Percentiles rank a stretch among this genome's conserved stretches.
Evolutionary conservation across 73 alveolate genomes (phyloP).

Genomic region (Tetrahymena thermophila): DNA sequence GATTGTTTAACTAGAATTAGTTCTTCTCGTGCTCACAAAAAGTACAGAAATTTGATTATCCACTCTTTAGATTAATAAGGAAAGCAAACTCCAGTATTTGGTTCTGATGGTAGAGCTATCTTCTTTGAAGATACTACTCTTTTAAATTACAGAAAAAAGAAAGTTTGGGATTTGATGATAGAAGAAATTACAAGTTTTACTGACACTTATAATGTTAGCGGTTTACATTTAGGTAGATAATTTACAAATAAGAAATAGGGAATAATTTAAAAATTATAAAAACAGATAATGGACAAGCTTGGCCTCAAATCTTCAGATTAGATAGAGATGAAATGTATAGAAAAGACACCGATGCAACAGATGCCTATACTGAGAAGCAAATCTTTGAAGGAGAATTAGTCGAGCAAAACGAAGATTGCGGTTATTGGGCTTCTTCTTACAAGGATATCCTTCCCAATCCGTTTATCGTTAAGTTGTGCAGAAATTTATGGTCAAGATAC

Average conservation of each 20-base stretch:
- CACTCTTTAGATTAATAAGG: conserved; percentile 83
- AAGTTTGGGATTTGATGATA: conserved; percentile 86
- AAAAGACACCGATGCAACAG: conserved; percentile 91
- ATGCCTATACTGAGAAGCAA: conserved; percentile 83
- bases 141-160: conserved; percentile 65
- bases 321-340: conserved; percentile 93
- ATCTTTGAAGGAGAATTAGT: conserved; percentile 89
- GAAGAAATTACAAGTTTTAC: conserved; percentile 72
- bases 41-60: conserved; percentile 78
- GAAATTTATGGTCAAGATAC: conserved; percentile 74
- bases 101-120: conserved; percentile 88
- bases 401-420: conserved; percentile 73
- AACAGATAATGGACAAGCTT: conserved; percentile 88
- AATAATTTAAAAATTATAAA: background rate
- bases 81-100: conserved; percentile 76
- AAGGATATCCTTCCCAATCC: conserved; percentile 95
- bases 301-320: conserved; percentile 93
- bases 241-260: background rate
- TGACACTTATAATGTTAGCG: conserved; percentile 70
- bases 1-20: conserved; percentile 91
- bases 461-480: conserved; percentile 82
- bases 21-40: conserved; percentile 77
- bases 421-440: conserved; percentile 79
- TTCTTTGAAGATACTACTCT: conserved; percentile 35
- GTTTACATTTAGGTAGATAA: conserved; percentile 66